phyloP scores from a whole-genome alignment of 805 yeast species.

The Ogataea trehalophila region DNA sequence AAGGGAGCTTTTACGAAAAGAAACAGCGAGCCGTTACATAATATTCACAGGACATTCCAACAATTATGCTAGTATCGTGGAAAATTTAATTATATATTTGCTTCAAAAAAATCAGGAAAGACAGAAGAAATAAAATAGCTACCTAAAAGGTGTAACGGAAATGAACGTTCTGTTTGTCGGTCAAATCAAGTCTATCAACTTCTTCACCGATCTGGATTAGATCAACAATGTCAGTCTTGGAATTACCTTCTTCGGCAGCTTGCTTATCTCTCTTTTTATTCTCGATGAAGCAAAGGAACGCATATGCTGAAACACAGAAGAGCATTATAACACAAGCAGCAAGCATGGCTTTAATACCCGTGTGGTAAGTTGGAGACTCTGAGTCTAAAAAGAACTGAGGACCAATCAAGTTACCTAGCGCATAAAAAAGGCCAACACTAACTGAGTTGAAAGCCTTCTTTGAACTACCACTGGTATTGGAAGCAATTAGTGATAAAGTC shows the following conservation, averaged over 20 bases:
- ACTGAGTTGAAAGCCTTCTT: slow-evolving; percentile 42
- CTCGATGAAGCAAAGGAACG: slow-evolving; percentile 29
- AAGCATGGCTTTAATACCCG: slow-evolving; percentile 49
- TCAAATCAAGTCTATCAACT: slow-evolving; percentile 37
- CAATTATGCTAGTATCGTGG: too few relatives aligned
- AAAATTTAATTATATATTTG: too few relatives aligned
- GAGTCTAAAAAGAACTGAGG: slow-evolving; percentile 55
- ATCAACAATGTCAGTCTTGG: slow-evolving; percentile 8
- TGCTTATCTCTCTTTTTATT: slow-evolving; percentile 43
- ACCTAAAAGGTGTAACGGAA: slow-evolving; percentile 42
- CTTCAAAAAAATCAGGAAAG: too few relatives aligned
- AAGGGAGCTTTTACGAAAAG: too few relatives aligned
- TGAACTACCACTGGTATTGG: slow-evolving; percentile 59
- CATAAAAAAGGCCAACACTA: slow-evolving; percentile 42
- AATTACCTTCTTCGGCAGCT: slow-evolving; percentile 17
- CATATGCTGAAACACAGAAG: slow-evolving; percentile 15
- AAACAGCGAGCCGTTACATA: too few relatives aligned
- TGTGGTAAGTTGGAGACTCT: slow-evolving; percentile 47
- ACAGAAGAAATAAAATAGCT: too few relatives aligned
- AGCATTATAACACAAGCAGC: slow-evolving; percentile 21
- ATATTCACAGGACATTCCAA: too few relatives aligned
- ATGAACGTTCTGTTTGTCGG: slow-evolving; percentile 52
- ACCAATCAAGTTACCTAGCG: slow-evolving; percentile 55
- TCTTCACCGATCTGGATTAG: slow-evolving; percentile 13
- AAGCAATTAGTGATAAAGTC: slow-evolving; percentile 22